Evolutionary conservation across 1,284 basidiomycete species (phyloP).

Genomic region (Stereum hirsutum): DNA sequence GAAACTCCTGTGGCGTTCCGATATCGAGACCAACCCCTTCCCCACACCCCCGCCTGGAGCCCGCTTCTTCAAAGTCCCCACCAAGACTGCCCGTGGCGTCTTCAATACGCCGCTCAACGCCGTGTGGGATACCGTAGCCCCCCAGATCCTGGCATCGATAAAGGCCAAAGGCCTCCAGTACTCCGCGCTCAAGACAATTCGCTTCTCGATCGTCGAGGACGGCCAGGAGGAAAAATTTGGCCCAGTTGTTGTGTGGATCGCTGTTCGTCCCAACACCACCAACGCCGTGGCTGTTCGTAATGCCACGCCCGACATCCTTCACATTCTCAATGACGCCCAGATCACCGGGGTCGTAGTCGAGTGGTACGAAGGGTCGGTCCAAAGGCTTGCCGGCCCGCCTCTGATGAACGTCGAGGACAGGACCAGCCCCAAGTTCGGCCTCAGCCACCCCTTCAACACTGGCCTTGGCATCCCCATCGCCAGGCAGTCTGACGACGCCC

Average conservation of each 20-base stretch:
- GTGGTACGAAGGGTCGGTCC: constrained; percentile 25
- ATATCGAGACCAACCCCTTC: constrained; percentile 24
- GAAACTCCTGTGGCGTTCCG: constrained; percentile 25
- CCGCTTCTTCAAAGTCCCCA: constrained; percentile 19
- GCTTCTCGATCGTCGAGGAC: constrained; percentile 24
- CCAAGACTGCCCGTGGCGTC: constrained; percentile 27
- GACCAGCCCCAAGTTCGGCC: constrained; percentile 16
- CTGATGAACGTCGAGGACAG: constrained; percentile 18
- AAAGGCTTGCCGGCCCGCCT: constrained; percentile 17
- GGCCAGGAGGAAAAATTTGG: constrained; percentile 19
- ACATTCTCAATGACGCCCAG: constrained; percentile 20
- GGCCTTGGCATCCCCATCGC: constrained; percentile 18
- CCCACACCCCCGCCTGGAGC: constrained; percentile 16
- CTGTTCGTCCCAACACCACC: constrained; percentile 25
- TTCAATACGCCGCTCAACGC: constrained; percentile 21
- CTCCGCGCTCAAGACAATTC: constrained; percentile 23
- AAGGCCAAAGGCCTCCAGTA: constrained; percentile 22
- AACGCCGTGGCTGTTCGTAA: constrained; percentile 21
- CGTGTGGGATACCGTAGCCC: constrained; percentile 24
- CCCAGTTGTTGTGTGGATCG: constrained; percentile 29
- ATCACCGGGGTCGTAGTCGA: constrained; percentile 23
- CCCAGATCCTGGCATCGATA: constrained; percentile 22
- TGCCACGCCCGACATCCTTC: constrained; percentile 25
- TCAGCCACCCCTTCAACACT: constrained; percentile 18
- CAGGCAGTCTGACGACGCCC: constrained; percentile 15